Conservation (phyloP, 306 rosid genomes). For the Erythrophleum fordii region DNA sequence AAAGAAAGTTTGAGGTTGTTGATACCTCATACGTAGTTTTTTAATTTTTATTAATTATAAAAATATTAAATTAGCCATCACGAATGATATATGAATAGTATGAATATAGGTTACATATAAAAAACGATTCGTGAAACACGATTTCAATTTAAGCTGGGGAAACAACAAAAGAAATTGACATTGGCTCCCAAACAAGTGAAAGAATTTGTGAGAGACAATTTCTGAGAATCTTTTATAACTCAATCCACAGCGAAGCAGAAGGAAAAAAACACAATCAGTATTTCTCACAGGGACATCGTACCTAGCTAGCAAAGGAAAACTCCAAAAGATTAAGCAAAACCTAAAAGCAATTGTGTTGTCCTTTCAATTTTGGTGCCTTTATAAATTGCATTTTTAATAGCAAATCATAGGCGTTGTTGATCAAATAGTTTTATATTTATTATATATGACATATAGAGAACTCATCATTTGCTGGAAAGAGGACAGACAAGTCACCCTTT, state of each 20-base stretch:
- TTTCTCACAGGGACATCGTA: conserved; percentile 30
- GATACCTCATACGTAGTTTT: background rate
- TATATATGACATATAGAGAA: background rate
- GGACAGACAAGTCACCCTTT: conserved; percentile 14
- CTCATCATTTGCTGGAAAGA: conserved; percentile 26
- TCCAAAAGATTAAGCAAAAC: background rate
- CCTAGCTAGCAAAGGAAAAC: background rate
- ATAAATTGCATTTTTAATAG: background rate
- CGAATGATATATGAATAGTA: too few relatives aligned
- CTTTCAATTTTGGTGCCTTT: background rate
- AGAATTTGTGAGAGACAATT: conserved; percentile 14
- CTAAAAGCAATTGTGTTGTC: conserved; percentile 3
- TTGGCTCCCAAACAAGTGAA: conserved; percentile 25
- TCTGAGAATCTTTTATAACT: conserved; percentile 18
- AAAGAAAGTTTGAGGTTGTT: background rate
- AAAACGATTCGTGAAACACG: too few relatives aligned
- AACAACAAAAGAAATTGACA: background rate
- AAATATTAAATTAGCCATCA: too few relatives aligned
- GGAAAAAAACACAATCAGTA: conserved; percentile 10
- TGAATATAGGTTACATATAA: too few relatives aligned
- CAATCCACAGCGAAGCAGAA: background rate
- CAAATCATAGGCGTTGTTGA: background rate
- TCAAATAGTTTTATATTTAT: background rate
- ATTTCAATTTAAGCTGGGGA: background rate
- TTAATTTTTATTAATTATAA: too few relatives aligned